Percentiles rank a stretch among this genome's conserved stretches.
These are phyloP conservation scores for Zelopaecilomyces penicillatus DNA, from an alignment of 2,329 filamentous ascomycete species.

Conservation along the genomic window DNA sequence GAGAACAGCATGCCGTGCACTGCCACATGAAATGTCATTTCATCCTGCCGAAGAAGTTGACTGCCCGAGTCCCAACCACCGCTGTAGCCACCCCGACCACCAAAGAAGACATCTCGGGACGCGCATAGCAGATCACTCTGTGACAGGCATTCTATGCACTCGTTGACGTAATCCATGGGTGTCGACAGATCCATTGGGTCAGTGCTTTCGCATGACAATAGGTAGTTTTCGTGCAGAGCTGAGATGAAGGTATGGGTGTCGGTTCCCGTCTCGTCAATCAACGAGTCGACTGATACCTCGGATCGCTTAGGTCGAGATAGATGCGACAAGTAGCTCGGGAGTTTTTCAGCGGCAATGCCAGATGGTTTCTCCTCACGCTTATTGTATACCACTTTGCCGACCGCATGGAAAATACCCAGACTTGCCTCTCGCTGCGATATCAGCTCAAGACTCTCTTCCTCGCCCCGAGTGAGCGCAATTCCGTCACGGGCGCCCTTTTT, in stretches of 20 bases:
- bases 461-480: conserved; percentile 61
- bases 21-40: conserved; percentile 87
- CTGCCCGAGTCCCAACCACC: conserved; percentile 48
- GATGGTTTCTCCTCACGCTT: conserved; percentile 60
- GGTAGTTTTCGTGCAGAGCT: conserved; percentile 88
- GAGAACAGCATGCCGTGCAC: conserved; percentile 80
- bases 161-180: conserved; percentile 69
- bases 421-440: conserved; percentile 83
- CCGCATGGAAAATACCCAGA: conserved; percentile 89
- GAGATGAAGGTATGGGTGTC: conserved; percentile 86
- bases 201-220: conserved; percentile 65
- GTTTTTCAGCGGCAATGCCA: conserved; percentile 37
- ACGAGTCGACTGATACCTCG: conserved; percentile 59
- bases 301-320: conserved; percentile 53
- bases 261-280: conserved; percentile 91
- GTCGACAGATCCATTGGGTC: conserved; percentile 42
- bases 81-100: conserved; percentile 46
- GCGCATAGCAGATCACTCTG: conserved; percentile 79
- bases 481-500: conserved; percentile 53
- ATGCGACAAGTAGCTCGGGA: conserved; percentile 52
- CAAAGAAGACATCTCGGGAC: conserved; percentile 61
- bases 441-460: conserved; percentile 69
- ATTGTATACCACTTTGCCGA: conserved; percentile 95
- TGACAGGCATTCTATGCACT: conserved; percentile 80
- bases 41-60: conserved; percentile 80